These are phyloP conservation scores for Rhizophagus sp. DNA, from an alignment of 192 early-diverging fungal genomes.

Conservation along the genomic window DNA sequence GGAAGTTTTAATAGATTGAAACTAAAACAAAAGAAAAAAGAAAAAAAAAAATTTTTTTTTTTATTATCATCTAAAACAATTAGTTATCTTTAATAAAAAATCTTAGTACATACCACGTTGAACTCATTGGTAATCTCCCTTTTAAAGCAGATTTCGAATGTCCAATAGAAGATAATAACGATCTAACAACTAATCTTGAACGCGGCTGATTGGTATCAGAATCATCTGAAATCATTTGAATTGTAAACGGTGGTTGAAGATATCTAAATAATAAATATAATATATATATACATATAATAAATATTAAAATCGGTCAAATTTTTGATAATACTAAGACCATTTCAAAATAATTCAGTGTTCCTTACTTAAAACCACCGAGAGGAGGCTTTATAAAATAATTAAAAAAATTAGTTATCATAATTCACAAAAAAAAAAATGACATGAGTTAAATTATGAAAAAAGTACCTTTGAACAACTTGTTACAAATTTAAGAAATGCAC, in stretches of 20 bases:
- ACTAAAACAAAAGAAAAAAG: not conserved
- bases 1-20: constrained; percentile 20
- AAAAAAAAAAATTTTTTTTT: not conserved
- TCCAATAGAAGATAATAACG: constrained; percentile 6
- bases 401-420: not conserved
- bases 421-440: not conserved
- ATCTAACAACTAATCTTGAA: not conserved
- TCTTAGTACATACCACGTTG: not conserved
- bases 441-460: constrained; percentile 41
- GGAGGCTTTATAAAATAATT: constrained; percentile 47
- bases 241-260: constrained; percentile 58
- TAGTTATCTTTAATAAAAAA: not conserved
- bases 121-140: constrained; percentile 14
- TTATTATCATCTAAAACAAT: not conserved
- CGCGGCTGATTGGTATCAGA: not conserved
- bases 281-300: not conserved
- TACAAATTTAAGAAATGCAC: constrained; percentile 73
- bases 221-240: constrained; percentile 43
- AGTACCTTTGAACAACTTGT: constrained; percentile 74
- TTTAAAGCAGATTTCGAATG: not conserved
- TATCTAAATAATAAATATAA: not conserved
- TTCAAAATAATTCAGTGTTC: not conserved
- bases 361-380: constrained; percentile 60
- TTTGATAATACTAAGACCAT: not conserved
- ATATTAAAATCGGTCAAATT: too few species aligned